Evolutionary conservation across 495 filamentous ascomycete genomes (phyloP), one percentile per base, ranked within the genome.

Genomic region (Hamigera avellanea): DNA sequence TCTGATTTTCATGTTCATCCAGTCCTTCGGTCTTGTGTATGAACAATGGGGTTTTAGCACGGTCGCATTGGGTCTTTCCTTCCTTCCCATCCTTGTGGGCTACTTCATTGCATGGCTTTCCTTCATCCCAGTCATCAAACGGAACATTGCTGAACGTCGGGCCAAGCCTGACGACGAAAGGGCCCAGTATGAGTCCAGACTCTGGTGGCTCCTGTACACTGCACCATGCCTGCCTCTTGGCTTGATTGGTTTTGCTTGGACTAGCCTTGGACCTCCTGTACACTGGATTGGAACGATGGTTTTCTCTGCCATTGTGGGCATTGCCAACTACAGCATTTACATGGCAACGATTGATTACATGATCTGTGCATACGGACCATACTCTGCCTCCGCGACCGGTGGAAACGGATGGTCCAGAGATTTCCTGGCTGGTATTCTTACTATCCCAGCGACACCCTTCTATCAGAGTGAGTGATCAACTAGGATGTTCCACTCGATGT

Each of bases 341-440:
- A 81, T 82, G 76, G 76, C 76, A 7, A 82, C 79, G 8, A 80
- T 83, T 43, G 79, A 83, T 54, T 83, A 83, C 56, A 81, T 82
- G 69, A 73, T 83, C 39, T 70, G 66, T 45, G 72, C 76, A 15
- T 83, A 83, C 40, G 79, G 79, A 1, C 76, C 76, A 0, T 83
- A 83, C 59, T 79, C 78, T 3, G 77, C 79, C 4, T 81, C 77
- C 6, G 79, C 79, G 0, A 83, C 79, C 6, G 79, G 79, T 39
- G 79, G 79, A 29, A 83, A 83, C 45, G 79, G 76, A 40, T 81
- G 70, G 71, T 65, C 83, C 33, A 72, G 85, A 44, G 85, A 93
- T 53, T 83, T 93, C 61, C 61, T 93, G 8, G 85, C 85, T 36
- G 85, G 85, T 64, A 69, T 85, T 6, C 64, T 85, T 19, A 86